Conservation (phyloP, 2,329 filamentous ascomycete species). For the Monosporascus sp. region DNA sequence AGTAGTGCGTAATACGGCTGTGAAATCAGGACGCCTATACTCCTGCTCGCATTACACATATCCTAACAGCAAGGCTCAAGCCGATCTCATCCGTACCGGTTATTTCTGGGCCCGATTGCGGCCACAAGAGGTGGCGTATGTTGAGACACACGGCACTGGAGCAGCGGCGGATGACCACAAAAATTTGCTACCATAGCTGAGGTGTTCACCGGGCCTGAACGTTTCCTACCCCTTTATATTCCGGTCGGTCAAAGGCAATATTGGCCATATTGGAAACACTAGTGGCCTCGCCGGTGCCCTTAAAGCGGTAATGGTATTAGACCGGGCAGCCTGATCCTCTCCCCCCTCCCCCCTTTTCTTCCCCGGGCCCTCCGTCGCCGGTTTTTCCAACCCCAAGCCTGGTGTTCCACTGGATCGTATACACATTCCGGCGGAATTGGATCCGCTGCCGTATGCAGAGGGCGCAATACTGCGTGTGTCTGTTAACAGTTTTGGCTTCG, state of each 20-base stretch:
- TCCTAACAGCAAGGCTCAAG: constrained; percentile 23
- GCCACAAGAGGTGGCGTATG: constrained; percentile 12
- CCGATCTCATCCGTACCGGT: constrained; percentile 12
- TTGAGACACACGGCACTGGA: constrained; percentile 26
- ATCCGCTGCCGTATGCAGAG: not conserved
- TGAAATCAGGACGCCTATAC: constrained; percentile 37
- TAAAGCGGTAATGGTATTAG: constrained; percentile 11
- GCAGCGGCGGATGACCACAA: constrained; percentile 10
- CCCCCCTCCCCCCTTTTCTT: no score
- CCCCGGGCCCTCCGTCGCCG: constrained; percentile 6
- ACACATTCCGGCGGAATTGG: constrained; percentile 2
- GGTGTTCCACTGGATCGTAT: constrained; percentile 9
- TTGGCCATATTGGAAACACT: constrained; percentile 16
- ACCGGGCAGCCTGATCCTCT: constrained; percentile 9
- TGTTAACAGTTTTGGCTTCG: constrained; percentile 13
- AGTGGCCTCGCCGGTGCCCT: constrained; percentile 15
- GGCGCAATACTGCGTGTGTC: constrained; percentile 2
- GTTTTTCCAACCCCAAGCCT: constrained; percentile 9
- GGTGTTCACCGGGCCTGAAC: constrained; percentile 5
- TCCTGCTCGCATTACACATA: constrained; percentile 28
- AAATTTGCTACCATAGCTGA: constrained; percentile 7
- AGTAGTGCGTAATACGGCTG: constrained; percentile 29
- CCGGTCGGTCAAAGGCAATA: constrained; percentile 16
- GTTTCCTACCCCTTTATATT: constrained; percentile 6
- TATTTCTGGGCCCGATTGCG: constrained; percentile 13